Base-by-base conservation (phyloP, 768 basidiomycete species). In the Collybiopsis luxurians region DNA sequence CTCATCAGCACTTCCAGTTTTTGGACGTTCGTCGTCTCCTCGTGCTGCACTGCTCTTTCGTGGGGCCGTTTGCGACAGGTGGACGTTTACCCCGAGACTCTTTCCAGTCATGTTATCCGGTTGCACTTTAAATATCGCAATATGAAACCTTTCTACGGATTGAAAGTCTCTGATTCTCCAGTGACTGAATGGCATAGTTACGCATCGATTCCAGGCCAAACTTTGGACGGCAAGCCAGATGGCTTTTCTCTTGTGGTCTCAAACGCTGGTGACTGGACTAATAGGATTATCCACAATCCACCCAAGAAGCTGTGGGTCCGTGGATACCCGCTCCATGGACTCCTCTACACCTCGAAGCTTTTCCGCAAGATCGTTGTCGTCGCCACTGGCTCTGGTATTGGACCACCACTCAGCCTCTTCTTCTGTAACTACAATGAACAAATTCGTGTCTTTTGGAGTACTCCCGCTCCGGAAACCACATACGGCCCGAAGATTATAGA, bases 241-340 rank as follows among this genome's bases (percentile, higher is more conserved):
- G 43, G 23, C 21, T n/a, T 27, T 10, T 48, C 46, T 23, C 56
- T 80, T 28, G 77, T 84, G 11, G 79, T 83, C 9, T 80, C 79
- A 4, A 75, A 74, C 24, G 81, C 82, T 3, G 82, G 82, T 27
- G 82, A 85, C 62, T 83, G 82, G 82, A 85, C 83, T 1, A 66
- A 60, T 51, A 72, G 78, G 55, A 63, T 69, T 50, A 84, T 84
- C 60, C 63, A 53, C 12, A 73, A 79, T 51, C 82, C 83, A 4
- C 80, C 81, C 1, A 76, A 60, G 26, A 68, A 81, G 61, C 66
- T 85, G 24, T 85, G 81, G 81, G 71, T 80, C 27, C 81, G 82
- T 36, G 81, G 82, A 9, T 71, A 77, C 39, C 79, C 81, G 4
- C 73, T 75, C 38, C 76, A 75, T 61, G 81, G 79, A 28, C 73